phyloP scores from a whole-genome alignment of 768 basidiomycete species.

The Collybia mongolica region DNA sequence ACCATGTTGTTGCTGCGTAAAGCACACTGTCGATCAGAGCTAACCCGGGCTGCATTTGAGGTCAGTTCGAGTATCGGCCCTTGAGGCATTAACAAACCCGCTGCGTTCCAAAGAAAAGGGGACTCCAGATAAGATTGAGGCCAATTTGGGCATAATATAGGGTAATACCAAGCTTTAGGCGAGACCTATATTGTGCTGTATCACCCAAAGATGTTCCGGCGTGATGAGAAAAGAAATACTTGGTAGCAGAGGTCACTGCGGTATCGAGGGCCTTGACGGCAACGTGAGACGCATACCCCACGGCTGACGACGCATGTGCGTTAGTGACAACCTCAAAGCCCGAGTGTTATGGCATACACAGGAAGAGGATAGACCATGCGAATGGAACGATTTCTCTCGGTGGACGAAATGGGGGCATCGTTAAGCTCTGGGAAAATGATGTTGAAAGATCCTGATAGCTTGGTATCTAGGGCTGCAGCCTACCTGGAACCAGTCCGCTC shows the following conservation, averaged over 20 bases:
- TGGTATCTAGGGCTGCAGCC: constrained; percentile 9
- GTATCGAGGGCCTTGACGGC: constrained; percentile 53
- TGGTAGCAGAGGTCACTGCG: constrained; percentile 33
- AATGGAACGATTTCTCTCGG: constrained; percentile 55
- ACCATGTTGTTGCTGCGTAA: constrained; percentile 51
- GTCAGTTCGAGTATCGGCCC: not conserved
- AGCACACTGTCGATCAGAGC: constrained; percentile 55
- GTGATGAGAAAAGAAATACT: constrained; percentile 28
- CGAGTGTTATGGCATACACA: constrained; percentile 20
- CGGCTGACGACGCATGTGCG: constrained; percentile 28
- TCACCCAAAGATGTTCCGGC: not conserved
- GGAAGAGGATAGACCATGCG: constrained; percentile 53
- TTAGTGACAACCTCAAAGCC: not conserved
- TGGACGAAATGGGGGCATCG: constrained; percentile 49
- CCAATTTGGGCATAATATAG: constrained; percentile 64
- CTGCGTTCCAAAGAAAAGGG: constrained; percentile 58
- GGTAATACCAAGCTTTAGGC: constrained; percentile 44
- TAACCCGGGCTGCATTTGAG: constrained; percentile 38
- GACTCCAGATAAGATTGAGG: constrained; percentile 61
- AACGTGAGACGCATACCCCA: constrained; percentile 70
- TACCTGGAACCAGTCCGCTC: constrained; percentile 61
- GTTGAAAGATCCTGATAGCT: not conserved
- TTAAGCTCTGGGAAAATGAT: constrained; percentile 35
- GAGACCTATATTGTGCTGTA: constrained; percentile 24
- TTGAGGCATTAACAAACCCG: constrained; percentile 23